phyloP scores from a whole-genome alignment of 1,284 basidiomycete species.

The Cryptococcus sp. region DNA sequence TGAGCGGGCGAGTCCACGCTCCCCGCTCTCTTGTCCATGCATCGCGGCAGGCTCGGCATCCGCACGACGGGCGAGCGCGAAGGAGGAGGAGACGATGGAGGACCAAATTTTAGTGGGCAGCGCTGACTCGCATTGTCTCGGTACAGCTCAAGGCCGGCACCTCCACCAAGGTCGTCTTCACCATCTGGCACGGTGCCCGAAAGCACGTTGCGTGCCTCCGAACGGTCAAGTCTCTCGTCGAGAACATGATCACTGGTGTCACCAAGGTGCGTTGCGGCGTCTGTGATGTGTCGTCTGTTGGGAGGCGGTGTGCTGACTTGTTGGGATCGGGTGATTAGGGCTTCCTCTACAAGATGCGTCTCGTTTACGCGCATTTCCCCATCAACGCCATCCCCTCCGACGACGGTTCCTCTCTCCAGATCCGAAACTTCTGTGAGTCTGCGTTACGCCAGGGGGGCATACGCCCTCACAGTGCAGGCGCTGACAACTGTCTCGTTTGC shows the following conservation, averaged over 20 bases:
- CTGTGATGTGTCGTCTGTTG: no score
- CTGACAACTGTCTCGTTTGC: not conserved
- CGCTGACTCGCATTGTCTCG: constrained; percentile 1
- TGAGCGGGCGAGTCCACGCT: not conserved
- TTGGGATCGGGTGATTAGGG: constrained; percentile 82
- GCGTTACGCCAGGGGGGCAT: not conserved
- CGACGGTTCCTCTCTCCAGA: constrained; percentile 75
- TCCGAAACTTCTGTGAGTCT: constrained; percentile 92
- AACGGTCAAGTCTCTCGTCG: constrained; percentile 90
- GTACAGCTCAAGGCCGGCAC: constrained; percentile 51
- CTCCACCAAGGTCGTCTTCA: constrained; percentile 75
- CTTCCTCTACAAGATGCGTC: constrained; percentile 99
- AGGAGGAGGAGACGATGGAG: not conserved
- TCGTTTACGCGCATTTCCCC: constrained; percentile 99
- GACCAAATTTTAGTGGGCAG: not conserved
- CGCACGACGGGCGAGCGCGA: not conserved
- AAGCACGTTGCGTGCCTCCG: constrained; percentile 98
- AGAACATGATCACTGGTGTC: constrained; percentile 97
- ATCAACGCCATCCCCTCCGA: constrained; percentile 98
- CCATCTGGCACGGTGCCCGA: constrained; percentile 96
- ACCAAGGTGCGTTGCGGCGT: constrained; percentile 69
- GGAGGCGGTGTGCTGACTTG: constrained; percentile 56
- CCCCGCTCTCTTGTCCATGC: not conserved
- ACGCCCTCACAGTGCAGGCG: not conserved
- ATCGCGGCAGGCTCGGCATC: no score